These are phyloP conservation scores for Microdochium trichocladiopsis DNA, from an alignment of 2,329 filamentous ascomycete genomes.

Conservation along the genomic window DNA sequence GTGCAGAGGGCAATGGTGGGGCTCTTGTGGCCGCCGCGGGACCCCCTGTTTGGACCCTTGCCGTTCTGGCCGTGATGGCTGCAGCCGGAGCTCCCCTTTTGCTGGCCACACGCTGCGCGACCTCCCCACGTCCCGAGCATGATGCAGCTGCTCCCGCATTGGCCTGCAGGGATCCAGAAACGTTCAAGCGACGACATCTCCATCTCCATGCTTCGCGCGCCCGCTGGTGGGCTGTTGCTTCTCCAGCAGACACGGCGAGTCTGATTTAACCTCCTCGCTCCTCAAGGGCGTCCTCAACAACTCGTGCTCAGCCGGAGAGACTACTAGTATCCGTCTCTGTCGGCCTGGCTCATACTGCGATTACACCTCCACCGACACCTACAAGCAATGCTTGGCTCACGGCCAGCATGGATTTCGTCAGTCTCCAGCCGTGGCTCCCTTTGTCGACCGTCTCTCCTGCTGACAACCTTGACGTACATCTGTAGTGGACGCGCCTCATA, in stretches of 20 bases:
- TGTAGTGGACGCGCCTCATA: slow-evolving; percentile 61
- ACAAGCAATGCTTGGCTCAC: not conserved
- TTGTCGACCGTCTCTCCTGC: slow-evolving; percentile 3
- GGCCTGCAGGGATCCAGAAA: not conserved
- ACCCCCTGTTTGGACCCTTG: not conserved
- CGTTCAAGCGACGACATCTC: not conserved
- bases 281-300: no score
- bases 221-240: no score
- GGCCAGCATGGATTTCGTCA: slow-evolving; percentile 1
- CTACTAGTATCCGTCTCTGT: no score
- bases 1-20: no score
- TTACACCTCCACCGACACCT: not conserved
- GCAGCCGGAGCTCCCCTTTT: not conserved
- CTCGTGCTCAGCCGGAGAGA: no score
- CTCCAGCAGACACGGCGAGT: not conserved
- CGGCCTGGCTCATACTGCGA: not conserved
- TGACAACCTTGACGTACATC: not conserved
- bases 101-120: not conserved
- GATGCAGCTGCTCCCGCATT: not conserved
- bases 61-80: not conserved
- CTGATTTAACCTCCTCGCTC: no score
- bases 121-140: not conserved
- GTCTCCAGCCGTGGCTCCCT: slow-evolving; percentile 2
- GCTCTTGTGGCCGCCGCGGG: no score
- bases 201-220: not conserved